Evolutionary conservation across 768 basidiomycete species (phyloP).

Genomic region (Solioccasus polychromus): DNA sequence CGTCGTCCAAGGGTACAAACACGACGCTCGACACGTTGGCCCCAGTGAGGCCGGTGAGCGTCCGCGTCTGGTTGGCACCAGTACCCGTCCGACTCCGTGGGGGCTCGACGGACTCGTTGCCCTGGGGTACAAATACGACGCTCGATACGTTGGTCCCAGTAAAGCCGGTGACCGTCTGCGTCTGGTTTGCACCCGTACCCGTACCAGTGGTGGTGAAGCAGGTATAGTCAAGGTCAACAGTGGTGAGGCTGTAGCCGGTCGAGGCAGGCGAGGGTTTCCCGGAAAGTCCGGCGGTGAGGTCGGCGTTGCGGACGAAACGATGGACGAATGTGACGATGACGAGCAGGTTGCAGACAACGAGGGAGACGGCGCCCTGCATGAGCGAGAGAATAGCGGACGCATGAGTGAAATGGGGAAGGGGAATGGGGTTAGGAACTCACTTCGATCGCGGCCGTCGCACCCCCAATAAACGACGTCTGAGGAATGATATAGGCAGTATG

Average conservation of each 20-base stretch:
- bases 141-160: slow-evolving; percentile 10
- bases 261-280: slow-evolving; percentile 3
- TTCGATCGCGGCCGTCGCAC: slow-evolving; percentile 42
- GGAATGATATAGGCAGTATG: slow-evolving; percentile 43
- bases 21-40: slow-evolving; percentile 8
- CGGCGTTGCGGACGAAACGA: slow-evolving; percentile 11
- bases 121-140: neutral
- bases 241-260: slow-evolving; percentile 25
- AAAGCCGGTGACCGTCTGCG: neutral
- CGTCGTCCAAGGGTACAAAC: too few species aligned
- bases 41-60: neutral
- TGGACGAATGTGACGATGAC: slow-evolving; percentile 37
- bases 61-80: neutral
- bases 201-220: neutral
- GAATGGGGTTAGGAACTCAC: too few species aligned
- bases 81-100: too few species aligned
- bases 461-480: slow-evolving; percentile 3
- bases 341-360: slow-evolving; percentile 42
- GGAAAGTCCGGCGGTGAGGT: slow-evolving; percentile 6
- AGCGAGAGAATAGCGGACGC: neutral
- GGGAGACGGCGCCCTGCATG: slow-evolving; percentile 34
- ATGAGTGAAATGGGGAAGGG: too few species aligned
- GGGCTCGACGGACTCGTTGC: too few species aligned
- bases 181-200: neutral
- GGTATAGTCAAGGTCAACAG: slow-evolving; percentile 19